Percentiles rank a stretch among this genome's conserved stretches.
phyloP scores from a whole-genome alignment of 2,329 filamentous ascomycete species.

The Monilinia laxa region DNA sequence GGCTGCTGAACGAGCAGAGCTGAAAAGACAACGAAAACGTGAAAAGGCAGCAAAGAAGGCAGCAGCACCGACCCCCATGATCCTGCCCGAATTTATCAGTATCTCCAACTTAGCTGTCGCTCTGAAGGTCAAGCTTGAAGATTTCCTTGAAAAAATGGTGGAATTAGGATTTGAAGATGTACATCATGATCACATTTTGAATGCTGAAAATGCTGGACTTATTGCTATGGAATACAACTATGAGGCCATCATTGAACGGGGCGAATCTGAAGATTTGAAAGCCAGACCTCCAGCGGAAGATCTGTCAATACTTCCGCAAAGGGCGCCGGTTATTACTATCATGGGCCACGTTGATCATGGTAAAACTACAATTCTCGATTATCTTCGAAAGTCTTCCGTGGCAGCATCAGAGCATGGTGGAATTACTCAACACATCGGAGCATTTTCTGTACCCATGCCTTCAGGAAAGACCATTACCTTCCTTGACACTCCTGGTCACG shows the following conservation, averaged over 20 bases:
- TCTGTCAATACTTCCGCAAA: constrained; percentile 62
- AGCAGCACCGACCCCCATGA: constrained; percentile 58
- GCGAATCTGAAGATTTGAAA: constrained; percentile 66
- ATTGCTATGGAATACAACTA: constrained; percentile 92
- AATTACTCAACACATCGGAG: constrained; percentile 98
- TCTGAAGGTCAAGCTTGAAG: constrained; percentile 66
- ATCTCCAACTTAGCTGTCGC: constrained; percentile 78
- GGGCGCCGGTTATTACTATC: constrained; percentile 94
- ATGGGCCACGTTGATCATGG: constrained; percentile 99
- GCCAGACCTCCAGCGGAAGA: constrained; percentile 69
- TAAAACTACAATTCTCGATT: constrained; percentile 95
- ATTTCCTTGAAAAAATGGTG: constrained; percentile 73
- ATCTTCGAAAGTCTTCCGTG: constrained; percentile 86
- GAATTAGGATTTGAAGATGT: constrained; percentile 89
- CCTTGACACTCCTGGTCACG: constrained; percentile 93
- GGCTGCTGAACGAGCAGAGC: constrained; percentile 44
- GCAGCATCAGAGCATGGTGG: constrained; percentile 91
- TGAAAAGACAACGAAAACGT: constrained; percentile 45
- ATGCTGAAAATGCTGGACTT: constrained; percentile 84
- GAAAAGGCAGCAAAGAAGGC: constrained; percentile 45
- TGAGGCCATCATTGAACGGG: constrained; percentile 73
- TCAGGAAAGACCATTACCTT: constrained; percentile 91
- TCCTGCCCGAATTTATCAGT: constrained; percentile 87
- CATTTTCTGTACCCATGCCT: constrained; percentile 87
- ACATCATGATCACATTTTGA: constrained; percentile 79